phyloP scores from a whole-genome alignment of 441 rosid genomes.

The Adansonia gregorii region DNA sequence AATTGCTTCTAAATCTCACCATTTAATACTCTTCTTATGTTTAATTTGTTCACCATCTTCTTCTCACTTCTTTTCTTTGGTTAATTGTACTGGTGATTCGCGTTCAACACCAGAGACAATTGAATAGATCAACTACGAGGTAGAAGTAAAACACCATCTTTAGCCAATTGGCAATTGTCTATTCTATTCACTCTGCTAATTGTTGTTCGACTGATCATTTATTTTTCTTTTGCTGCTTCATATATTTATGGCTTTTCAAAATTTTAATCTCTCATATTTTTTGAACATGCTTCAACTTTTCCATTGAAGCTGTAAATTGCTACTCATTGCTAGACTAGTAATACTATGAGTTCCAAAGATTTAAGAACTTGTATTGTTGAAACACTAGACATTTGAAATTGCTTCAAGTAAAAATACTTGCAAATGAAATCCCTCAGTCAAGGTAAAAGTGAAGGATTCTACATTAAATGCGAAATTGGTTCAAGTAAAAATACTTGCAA shows the following conservation, averaged over 20 bases:
- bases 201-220: not conserved
- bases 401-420: no score
- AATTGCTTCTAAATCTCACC: not conserved
- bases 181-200: not conserved
- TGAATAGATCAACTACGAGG: not conserved
- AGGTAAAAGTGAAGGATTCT: no score
- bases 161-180: not conserved
- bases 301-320: no score
- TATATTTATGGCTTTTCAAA: no score
- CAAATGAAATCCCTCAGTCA: no score
- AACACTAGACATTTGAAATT: no score
- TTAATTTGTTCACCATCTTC: not conserved
- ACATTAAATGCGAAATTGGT: no score
- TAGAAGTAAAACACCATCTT: not conserved
- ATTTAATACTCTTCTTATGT: no score
- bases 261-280: no score
- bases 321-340: not conserved
- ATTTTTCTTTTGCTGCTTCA: no score
- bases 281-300: no score
- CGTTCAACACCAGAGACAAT: not conserved
- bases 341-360: not conserved
- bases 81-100: not conserved
- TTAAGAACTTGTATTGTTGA: not conserved
- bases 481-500: no score
- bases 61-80: not conserved